Evolutionary conservation across 306 rosid genomes (phyloP).

Genomic region (Lupinus albus): DNA sequence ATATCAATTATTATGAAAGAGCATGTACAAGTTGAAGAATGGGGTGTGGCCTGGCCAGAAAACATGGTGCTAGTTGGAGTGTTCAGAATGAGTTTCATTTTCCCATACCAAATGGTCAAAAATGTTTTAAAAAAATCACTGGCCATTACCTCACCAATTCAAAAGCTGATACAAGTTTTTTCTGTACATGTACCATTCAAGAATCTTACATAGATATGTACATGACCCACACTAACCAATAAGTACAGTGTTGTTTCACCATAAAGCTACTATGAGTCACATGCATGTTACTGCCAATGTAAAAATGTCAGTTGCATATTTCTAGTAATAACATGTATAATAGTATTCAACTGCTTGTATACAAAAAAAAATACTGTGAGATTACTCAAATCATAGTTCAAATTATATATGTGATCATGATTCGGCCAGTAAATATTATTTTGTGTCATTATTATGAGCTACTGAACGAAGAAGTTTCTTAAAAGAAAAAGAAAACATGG

Average conservation of each 20-base stretch:
- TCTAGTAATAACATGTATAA: background rate
- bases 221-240: too few species aligned
- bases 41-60: slow-evolving; percentile 52
- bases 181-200: too few species aligned
- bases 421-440: too few species aligned
- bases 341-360: too few species aligned
- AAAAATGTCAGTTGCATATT: background rate
- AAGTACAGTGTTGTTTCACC: too few species aligned
- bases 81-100: slow-evolving; percentile 35
- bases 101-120: slow-evolving; percentile 50
- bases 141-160: slow-evolving; percentile 30
- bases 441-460: too few species aligned
- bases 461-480: too few species aligned
- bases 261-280: slow-evolving; percentile 25
- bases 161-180: background rate
- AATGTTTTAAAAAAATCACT: slow-evolving; percentile 32
- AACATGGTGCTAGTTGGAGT: slow-evolving; percentile 49
- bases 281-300: slow-evolving; percentile 18
- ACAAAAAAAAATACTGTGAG: background rate
- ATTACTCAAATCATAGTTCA: too few species aligned
- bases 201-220: too few species aligned
- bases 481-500: background rate
- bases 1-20: slow-evolving; percentile 33
- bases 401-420: too few species aligned
- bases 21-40: slow-evolving; percentile 36